Evolutionary conservation across 306 rosid genomes (phyloP), one percentile per base, ranked within the genome.

Genomic region (Amphicarpaea edgeworthii): DNA sequence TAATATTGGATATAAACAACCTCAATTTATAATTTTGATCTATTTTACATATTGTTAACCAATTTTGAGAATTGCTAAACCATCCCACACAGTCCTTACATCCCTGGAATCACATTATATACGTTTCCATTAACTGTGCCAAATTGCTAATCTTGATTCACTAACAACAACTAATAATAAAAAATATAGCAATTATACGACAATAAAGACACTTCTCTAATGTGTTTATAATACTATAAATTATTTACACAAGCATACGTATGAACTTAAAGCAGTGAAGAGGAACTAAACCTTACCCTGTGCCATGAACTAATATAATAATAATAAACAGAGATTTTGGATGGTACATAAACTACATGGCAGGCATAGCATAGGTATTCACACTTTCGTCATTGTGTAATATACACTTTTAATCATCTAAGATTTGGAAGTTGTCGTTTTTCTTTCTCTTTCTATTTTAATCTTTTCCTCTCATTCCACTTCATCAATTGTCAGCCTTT

Each of bases 401-500:
- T 72, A 5, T 49, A 60, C 71, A 32, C 26, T 47, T 73, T 24
- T 19, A 55, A 59, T 58, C 59, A 47, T 53, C 80, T n/a, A 41
- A 60, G 42, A 78, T 53, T 49, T 30, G n/a, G 19, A 63, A 38
- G 3, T 24, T 19, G 8, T 49, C 16, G 8, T 60, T 75, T 34
- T n/a, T 40, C 11, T 60, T 12, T 47, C 5, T 21, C 32, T 49
- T 53, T 24, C 3, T 41, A 7, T 20, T 53, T 54, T 17, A 0
- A 11, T 9, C 30, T 59, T 6, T 21, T 8, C 51, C 12, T 6
- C 70, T 76, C 17, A 28, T 54, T 53, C 47, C 53, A 41, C 16
- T 16, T 9, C 70, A 55, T 61, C 63, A 70, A 26, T 73, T 20
- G 79, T 84, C 82, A 89, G 72, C 86, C 83, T 54, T 64, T 83